Conservation (phyloP, 1,284 basidiomycete species). For the Leccinum proliferum region DNA sequence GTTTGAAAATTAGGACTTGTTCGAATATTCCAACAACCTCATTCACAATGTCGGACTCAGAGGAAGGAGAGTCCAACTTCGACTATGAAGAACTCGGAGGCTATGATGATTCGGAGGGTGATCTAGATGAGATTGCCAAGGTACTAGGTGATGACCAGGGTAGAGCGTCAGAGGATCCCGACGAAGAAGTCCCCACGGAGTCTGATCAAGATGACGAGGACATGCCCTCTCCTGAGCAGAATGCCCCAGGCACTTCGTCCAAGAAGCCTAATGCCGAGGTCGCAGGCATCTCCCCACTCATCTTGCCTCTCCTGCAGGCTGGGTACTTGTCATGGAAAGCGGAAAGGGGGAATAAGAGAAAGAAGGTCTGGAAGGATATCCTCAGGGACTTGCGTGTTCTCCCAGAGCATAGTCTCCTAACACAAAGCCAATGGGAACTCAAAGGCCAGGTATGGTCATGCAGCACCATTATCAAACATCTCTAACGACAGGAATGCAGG, state of each 20-base stretch:
- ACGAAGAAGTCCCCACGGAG: neutral
- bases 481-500: neutral
- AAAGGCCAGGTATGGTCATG: neutral
- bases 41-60: neutral
- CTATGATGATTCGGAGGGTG: neutral
- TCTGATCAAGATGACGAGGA: neutral
- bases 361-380: neutral
- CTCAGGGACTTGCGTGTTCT: neutral
- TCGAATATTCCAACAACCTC: neutral
- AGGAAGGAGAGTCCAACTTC: neutral
- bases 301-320: neutral
- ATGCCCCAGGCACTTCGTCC: neutral
- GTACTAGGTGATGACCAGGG: neutral
- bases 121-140: neutral
- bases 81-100: neutral
- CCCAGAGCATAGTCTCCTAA: neutral
- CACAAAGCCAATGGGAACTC: neutral
- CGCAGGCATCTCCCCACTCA: neutral
- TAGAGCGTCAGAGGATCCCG: neutral
- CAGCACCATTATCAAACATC: neutral
- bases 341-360: neutral
- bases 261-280: neutral
- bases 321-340: neutral
- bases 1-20: neutral
- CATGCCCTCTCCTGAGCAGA: neutral